These are phyloP conservation scores for Allium fistulosum DNA, from an alignment of 106 monocot genomes.

Conservation along the genomic window DNA sequence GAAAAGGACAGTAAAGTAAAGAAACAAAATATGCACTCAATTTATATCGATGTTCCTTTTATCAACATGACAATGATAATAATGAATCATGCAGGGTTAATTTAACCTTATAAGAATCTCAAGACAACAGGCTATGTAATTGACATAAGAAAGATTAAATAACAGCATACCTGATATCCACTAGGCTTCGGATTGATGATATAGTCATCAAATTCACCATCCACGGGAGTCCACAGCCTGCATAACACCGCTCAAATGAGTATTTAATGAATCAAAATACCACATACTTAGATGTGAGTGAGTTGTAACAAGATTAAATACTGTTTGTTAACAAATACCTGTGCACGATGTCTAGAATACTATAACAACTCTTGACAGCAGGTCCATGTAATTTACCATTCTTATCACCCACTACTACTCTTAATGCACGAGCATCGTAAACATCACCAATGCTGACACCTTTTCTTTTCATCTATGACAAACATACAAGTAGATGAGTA, in stretches of 20 bases:
- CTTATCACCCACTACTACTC: slow-evolving; percentile 88
- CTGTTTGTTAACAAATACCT: slow-evolving; percentile 24
- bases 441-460: slow-evolving; percentile 61
- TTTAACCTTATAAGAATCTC: too few relatives aligned
- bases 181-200: slow-evolving; percentile 95
- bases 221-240: slow-evolving; percentile 93
- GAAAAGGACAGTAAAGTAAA: too few relatives aligned
- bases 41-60: too few relatives aligned
- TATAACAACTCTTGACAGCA: slow-evolving; percentile 84
- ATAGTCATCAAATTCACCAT: slow-evolving; percentile 98
- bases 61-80: too few relatives aligned
- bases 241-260: not conserved
- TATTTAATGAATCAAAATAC: too few relatives aligned
- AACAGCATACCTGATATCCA: slow-evolving; percentile 75
- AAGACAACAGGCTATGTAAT: not conserved
- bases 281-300: too few relatives aligned
- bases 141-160: slow-evolving; percentile 5
- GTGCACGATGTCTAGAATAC: slow-evolving; percentile 78
- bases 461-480: slow-evolving; percentile 83
- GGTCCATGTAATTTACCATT: slow-evolving; percentile 83
- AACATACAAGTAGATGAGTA: not conserved
- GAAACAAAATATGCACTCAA: too few relatives aligned
- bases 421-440: slow-evolving; percentile 92
- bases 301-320: too few relatives aligned
- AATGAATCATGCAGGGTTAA: too few relatives aligned